Conservation (phyloP, 2,329 filamentous ascomycete genomes). For the Aspergillus spinulosporus region DNA sequence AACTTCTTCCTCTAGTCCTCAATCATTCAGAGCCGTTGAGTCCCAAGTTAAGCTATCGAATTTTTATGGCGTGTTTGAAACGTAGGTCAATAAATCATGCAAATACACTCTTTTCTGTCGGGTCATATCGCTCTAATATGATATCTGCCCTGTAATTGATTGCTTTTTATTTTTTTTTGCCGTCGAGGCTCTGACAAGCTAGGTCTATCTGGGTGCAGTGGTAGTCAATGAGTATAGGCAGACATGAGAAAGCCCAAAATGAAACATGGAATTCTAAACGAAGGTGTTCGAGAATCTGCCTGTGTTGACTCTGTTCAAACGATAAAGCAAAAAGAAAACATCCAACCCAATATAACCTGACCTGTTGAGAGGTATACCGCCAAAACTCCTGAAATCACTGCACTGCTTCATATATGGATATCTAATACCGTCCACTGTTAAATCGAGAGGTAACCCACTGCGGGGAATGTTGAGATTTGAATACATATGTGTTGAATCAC, state of each 20-base stretch:
- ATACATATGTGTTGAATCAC: conserved; percentile 9
- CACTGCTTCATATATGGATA: conserved; percentile 11
- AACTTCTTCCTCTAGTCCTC: too few relatives aligned
- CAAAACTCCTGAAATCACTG: conserved; percentile 36
- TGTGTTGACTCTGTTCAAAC: conserved; percentile 13
- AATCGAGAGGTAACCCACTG: conserved; percentile 24
- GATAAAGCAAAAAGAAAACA: conserved; percentile 25
- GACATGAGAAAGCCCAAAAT: neutral
- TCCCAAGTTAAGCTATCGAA: too few relatives aligned
- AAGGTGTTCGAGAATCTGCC: neutral
- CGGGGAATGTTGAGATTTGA: conserved; percentile 18
- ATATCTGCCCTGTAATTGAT: neutral
- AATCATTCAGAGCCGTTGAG: too few relatives aligned
- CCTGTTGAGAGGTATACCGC: conserved; percentile 45
- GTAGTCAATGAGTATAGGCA: neutral
- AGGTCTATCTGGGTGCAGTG: conserved; percentile 8
- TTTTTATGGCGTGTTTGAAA: neutral
- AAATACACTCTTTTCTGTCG: neutral
- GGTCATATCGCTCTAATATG: neutral
- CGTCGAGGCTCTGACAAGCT: neutral
- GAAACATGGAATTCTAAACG: neutral
- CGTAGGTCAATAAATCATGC: neutral
- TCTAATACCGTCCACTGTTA: conserved; percentile 28
- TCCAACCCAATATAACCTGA: conserved; percentile 20
- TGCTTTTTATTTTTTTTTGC: neutral